These are phyloP conservation scores for Filosporella fistucella DNA, from an alignment of 495 filamentous ascomycete species.

Conservation along the genomic window DNA sequence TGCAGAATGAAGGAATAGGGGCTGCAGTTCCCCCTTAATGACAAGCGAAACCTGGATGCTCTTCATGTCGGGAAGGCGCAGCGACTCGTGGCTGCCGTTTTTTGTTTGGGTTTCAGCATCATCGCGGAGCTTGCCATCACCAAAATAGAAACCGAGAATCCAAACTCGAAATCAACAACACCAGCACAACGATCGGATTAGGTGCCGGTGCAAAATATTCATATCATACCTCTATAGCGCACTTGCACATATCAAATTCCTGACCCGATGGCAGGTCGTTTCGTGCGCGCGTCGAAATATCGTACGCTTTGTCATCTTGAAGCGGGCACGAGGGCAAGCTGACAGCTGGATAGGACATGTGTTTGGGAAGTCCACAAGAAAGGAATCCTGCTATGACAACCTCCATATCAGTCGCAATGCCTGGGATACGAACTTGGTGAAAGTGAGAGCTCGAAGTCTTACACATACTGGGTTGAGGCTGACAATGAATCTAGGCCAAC, in stretches of 20 bases:
- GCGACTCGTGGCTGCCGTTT: background rate
- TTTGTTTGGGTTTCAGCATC: background rate
- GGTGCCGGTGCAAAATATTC: too few species aligned
- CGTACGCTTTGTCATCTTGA: constrained; percentile 54
- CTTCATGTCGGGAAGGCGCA: background rate
- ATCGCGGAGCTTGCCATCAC: background rate
- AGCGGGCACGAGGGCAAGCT: constrained; percentile 16
- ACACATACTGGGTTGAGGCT: constrained; percentile 6
- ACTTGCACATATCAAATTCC: background rate
- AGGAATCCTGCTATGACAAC: constrained; percentile 95
- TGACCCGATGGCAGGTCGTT: constrained; percentile 80
- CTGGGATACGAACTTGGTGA: constrained; percentile 97
- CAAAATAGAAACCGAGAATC: background rate
- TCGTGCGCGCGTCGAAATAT: constrained; percentile 98
- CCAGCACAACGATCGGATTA: too few species aligned
- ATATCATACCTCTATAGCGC: background rate
- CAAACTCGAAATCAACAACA: background rate
- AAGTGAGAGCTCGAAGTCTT: constrained; percentile 49
- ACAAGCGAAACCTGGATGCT: background rate
- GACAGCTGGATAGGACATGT: constrained; percentile 71
- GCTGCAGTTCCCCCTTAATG: background rate
- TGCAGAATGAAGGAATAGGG: background rate
- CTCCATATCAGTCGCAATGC: constrained; percentile 91
- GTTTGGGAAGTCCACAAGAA: constrained; percentile 89
- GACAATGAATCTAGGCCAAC: constrained; percentile 60